Percentiles rank a stretch among this genome's conserved stretches.
Evolutionary conservation across 176 grass and related monocot genomes (phyloP).

Genomic region (Thalia dealbata): DNA sequence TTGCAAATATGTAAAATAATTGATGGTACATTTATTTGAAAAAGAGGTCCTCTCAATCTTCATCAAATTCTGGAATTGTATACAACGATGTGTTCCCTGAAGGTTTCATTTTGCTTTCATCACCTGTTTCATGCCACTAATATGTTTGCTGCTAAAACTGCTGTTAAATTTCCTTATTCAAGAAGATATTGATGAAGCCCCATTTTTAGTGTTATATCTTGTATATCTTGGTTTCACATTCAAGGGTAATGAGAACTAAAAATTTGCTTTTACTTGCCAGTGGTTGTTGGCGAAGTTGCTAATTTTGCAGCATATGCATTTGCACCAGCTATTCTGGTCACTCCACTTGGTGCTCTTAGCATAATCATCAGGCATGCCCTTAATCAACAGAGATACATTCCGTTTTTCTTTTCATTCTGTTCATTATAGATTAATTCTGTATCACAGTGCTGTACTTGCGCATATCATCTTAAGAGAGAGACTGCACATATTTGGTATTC

Average conservation of each 20-base stretch:
- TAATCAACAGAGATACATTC: not conserved
- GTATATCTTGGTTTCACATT: not conserved
- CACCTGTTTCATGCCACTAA: too few relatives aligned
- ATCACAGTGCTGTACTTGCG: constrained; percentile 52
- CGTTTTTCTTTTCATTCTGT: not conserved
- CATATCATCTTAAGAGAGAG: constrained; percentile 63
- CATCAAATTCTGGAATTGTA: too few relatives aligned
- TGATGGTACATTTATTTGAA: too few relatives aligned
- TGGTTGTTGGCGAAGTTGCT: constrained; percentile 82
- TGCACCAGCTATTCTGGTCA: constrained; percentile 77
- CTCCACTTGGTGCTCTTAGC: constrained; percentile 84
- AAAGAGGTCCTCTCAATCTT: too few relatives aligned
- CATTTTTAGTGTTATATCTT: not conserved
- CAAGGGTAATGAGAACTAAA: not conserved
- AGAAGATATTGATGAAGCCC: too few relatives aligned
- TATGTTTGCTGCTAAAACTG: too few relatives aligned
- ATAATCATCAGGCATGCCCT: constrained; percentile 66
- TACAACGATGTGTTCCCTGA: too few relatives aligned
- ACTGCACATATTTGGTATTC: constrained; percentile 65
- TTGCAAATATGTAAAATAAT: too few relatives aligned
- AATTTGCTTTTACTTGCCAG: constrained; percentile 19
- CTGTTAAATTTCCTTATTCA: too few relatives aligned
- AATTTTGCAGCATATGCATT: constrained; percentile 92
- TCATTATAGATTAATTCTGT: constrained; percentile 6
- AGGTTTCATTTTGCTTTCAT: too few relatives aligned